These are phyloP conservation scores for Letharia columbiana DNA, from an alignment of 495 filamentous ascomycete genomes.

Conservation along the genomic window DNA sequence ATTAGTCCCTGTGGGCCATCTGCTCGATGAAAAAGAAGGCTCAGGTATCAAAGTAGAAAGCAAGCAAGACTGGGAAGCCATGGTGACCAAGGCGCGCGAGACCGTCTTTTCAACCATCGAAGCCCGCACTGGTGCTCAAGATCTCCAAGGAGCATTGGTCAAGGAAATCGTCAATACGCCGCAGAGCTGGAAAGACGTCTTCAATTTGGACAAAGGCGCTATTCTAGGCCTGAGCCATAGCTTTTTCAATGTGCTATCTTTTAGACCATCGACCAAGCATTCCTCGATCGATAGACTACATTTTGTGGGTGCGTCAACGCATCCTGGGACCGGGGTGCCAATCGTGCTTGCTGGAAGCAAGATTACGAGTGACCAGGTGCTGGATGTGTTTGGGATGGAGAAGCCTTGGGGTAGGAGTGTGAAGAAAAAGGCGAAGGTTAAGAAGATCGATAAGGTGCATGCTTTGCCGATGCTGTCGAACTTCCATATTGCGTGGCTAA, in stretches of 20 bases:
- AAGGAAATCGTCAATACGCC: conserved; percentile 56
- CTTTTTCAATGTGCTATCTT: conserved; percentile 63
- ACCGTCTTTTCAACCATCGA: conserved; percentile 48
- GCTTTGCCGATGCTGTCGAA: conserved; percentile 25
- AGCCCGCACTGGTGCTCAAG: conserved; percentile 41
- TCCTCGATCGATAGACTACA: conserved; percentile 41
- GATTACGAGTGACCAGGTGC: conserved; percentile 50
- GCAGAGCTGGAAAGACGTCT: conserved; percentile 47
- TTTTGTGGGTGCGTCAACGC: conserved; percentile 62
- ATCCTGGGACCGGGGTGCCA: conserved; percentile 66
- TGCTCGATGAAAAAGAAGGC: conserved; percentile 33
- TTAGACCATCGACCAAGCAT: conserved; percentile 52
- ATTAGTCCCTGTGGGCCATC: conserved; percentile 59
- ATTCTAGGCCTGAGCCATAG: conserved; percentile 59
- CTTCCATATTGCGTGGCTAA: conserved; percentile 23
- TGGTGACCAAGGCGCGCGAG: conserved; percentile 43
- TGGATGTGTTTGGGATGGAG: conserved; percentile 28
- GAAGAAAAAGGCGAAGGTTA: conserved; percentile 13
- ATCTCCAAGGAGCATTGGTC: conserved; percentile 39
- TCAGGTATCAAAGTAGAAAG: conserved; percentile 27
- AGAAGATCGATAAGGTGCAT: conserved; percentile 25
- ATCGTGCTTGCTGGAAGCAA: conserved; percentile 57
- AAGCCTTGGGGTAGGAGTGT: conserved; percentile 21
- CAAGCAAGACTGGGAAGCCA: conserved; percentile 48
- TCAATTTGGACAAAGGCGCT: conserved; percentile 63